Evolutionary conservation across 179 eudicot genomes (phyloP).

Genomic region (Heliamphora pulchella): DNA sequence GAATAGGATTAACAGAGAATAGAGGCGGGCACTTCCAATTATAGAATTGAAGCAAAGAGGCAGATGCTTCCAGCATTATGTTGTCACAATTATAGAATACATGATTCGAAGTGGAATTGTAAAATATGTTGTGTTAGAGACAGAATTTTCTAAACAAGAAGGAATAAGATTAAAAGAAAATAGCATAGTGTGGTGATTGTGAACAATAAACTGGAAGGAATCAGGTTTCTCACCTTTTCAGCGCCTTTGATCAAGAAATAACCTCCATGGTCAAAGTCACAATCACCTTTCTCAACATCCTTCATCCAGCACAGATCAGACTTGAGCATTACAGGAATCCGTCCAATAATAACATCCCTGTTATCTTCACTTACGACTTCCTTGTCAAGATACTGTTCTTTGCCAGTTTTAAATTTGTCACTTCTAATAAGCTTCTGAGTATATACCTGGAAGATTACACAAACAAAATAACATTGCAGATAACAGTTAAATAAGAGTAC

Average conservation of each 20-base stretch:
- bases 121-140: too few relatives aligned
- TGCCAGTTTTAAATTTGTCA: slow-evolving; percentile 83
- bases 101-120: neutral
- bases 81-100: neutral
- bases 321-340: slow-evolving; percentile 89
- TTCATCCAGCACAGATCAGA: slow-evolving; percentile 88
- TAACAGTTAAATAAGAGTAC: neutral
- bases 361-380: slow-evolving; percentile 25
- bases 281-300: slow-evolving; percentile 52
- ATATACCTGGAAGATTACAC: slow-evolving; percentile 47
- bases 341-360: slow-evolving; percentile 54
- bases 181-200: neutral
- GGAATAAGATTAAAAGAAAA: neutral
- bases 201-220: neutral
- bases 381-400: slow-evolving; percentile 50
- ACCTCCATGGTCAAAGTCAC: slow-evolving; percentile 90
- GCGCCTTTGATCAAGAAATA: slow-evolving; percentile 90
- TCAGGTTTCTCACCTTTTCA: slow-evolving; percentile 57
- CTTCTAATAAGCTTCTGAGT: slow-evolving; percentile 48
- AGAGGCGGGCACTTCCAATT: too few relatives aligned
- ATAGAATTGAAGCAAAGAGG: neutral
- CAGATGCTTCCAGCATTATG: neutral
- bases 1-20: neutral
- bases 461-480: slow-evolving; percentile 8
- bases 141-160: neutral